phyloP scores from a whole-genome alignment of 164 flowering plant species.

The Stephania japonica region DNA sequence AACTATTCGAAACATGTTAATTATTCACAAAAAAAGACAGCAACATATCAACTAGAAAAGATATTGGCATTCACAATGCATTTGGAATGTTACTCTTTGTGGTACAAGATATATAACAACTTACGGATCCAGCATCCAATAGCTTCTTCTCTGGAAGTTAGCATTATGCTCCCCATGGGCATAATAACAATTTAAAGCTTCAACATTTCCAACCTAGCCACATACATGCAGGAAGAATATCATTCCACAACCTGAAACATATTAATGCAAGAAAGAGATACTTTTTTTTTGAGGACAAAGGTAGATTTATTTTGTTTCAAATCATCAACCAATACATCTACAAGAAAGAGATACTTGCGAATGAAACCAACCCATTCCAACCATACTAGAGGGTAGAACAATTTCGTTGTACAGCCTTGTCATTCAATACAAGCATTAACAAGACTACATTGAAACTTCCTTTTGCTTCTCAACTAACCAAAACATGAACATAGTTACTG shows the following conservation, averaged over 20 bases:
- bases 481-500: background rate
- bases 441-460: background rate
- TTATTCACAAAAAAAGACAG: background rate
- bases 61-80: background rate
- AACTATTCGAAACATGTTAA: background rate
- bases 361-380: conserved; percentile 1
- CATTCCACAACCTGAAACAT: conserved; percentile 12
- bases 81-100: background rate
- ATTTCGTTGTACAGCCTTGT: background rate
- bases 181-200: conserved; percentile 93
- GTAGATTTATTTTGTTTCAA: too few species aligned
- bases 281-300: too few species aligned
- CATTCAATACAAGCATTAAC: background rate
- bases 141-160: conserved; percentile 89
- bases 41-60: background rate
- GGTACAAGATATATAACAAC: conserved; percentile 26
- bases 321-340: too few species aligned
- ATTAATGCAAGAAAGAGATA: conserved; percentile 3
- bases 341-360: conserved; percentile 1
- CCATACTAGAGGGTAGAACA: background rate
- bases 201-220: conserved; percentile 85
- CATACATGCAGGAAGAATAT: conserved; percentile 5
- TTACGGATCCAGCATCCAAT: conserved; percentile 95
- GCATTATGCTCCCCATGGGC: conserved; percentile 85
- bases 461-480: background rate